phyloP scores from a whole-genome alignment of 805 yeast species.

The Cyberlindnera misumaiensis region DNA sequence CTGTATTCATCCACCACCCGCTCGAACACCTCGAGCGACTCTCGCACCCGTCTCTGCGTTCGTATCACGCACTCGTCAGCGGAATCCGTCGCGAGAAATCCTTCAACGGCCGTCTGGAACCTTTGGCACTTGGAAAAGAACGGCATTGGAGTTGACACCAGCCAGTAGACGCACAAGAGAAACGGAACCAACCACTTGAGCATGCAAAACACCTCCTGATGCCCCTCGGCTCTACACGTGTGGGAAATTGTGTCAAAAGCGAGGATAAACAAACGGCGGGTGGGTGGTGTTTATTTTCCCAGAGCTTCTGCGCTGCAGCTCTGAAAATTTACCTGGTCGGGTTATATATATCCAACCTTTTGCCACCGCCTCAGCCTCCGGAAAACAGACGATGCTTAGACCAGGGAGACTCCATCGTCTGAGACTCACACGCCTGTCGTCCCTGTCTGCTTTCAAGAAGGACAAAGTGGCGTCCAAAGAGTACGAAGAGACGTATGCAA shows the following conservation, averaged over 20 bases:
- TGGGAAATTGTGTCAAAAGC: no score
- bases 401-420: no score
- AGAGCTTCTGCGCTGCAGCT: no score
- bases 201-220: no score
- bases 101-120: not conserved
- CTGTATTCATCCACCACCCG: constrained; percentile 6
- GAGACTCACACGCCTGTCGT: not conserved
- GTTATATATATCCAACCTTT: no score
- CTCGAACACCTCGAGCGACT: constrained; percentile 4
- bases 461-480: constrained; percentile 2
- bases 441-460: not conserved
- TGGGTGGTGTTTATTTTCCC: no score
- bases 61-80: constrained; percentile 1
- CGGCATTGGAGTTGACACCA: not conserved
- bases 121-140: constrained; percentile 2
- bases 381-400: no score
- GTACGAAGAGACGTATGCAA: constrained; percentile 2
- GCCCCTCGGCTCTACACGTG: no score
- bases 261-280: no score
- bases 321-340: no score
- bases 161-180: not conserved
- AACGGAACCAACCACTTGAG: not conserved
- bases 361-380: no score
- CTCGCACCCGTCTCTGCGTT: constrained; percentile 7
- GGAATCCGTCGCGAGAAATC: not conserved